Evolutionary conservation across 805 yeast species (phyloP).

Genomic region (Lipomyces kockii): DNA sequence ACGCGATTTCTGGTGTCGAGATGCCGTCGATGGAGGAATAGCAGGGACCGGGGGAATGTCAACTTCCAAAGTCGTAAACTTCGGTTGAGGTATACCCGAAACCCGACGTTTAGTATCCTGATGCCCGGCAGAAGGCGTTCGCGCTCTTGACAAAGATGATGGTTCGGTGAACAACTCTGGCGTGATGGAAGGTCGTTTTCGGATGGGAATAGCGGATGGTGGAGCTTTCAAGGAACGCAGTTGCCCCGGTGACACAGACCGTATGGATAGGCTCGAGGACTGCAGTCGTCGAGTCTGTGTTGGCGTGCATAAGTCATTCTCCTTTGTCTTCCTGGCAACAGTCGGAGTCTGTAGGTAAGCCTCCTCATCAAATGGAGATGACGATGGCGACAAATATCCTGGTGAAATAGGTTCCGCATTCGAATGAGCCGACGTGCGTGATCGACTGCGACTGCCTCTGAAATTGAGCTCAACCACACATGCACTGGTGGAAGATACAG

Average conservation of each 20-base stretch:
- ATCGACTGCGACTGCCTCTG: conserved; percentile 25
- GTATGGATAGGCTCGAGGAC: neutral
- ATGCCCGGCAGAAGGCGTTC: conserved; percentile 20
- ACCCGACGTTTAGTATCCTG: conserved; percentile 19
- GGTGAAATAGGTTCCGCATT: conserved; percentile 9
- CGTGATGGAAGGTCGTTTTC: conserved; percentile 15
- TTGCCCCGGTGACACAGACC: neutral
- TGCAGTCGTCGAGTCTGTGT: neutral
- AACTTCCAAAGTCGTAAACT: conserved; percentile 7
- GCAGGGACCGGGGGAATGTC: conserved; percentile 16
- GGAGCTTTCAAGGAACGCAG: conserved; percentile 4
- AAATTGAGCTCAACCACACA: conserved; percentile 12
- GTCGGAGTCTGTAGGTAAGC: conserved; percentile 17
- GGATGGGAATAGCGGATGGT: conserved; percentile 24
- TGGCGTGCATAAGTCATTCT: neutral
- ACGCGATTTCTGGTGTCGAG: neutral
- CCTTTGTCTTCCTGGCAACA: neutral
- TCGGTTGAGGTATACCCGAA: conserved; percentile 26
- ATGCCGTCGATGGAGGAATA: neutral
- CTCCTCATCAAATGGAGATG: conserved; percentile 31
- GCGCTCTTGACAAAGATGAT: conserved; percentile 8
- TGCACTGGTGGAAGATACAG: conserved; percentile 9
- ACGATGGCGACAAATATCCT: conserved; percentile 4
- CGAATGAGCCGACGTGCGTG: conserved; percentile 23
- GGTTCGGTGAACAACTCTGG: conserved; percentile 5